phyloP scores from a whole-genome alignment of 1,284 basidiomycete genomes.

The Tilletia caries region DNA sequence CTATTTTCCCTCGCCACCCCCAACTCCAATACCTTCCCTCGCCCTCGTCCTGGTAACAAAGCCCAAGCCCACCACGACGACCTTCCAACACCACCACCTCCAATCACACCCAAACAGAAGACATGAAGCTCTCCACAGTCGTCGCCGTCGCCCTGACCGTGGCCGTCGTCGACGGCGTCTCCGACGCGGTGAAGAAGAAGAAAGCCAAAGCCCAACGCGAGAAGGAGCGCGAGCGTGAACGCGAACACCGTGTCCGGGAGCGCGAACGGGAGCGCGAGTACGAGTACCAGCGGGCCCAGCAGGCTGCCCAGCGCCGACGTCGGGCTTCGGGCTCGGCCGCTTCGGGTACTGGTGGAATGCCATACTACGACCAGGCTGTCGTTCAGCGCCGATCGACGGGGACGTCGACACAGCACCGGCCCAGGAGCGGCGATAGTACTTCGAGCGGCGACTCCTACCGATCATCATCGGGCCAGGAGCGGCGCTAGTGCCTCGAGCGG shows the following conservation, averaged over 20 bases:
- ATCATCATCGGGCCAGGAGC: not conserved
- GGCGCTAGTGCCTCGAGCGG: not conserved
- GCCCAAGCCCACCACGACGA: not conserved
- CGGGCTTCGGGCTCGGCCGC: not conserved
- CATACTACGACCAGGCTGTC: not conserved
- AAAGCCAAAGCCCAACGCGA: not conserved
- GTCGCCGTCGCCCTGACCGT: constrained; percentile 8
- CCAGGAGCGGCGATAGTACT: not conserved
- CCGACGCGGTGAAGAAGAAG: constrained; percentile 6
- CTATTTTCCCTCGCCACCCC: not conserved
- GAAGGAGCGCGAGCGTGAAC: not conserved
- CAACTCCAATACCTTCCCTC: not conserved
- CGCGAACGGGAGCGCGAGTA: not conserved
- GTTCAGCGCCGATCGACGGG: not conserved
- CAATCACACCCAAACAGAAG: not conserved
- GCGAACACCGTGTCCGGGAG: not conserved
- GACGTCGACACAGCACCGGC: not conserved
- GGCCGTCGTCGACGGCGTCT: not conserved
- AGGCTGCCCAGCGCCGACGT: not conserved
- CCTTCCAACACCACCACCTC: not conserved
- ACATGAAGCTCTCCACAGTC: constrained; percentile 7
- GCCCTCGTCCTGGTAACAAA: not conserved
- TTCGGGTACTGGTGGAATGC: not conserved
- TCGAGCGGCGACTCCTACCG: not conserved
- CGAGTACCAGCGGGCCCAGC: not conserved